phyloP scores from a whole-genome alignment of 1,284 basidiomycete genomes.

The Sanghuangporus baumii region DNA sequence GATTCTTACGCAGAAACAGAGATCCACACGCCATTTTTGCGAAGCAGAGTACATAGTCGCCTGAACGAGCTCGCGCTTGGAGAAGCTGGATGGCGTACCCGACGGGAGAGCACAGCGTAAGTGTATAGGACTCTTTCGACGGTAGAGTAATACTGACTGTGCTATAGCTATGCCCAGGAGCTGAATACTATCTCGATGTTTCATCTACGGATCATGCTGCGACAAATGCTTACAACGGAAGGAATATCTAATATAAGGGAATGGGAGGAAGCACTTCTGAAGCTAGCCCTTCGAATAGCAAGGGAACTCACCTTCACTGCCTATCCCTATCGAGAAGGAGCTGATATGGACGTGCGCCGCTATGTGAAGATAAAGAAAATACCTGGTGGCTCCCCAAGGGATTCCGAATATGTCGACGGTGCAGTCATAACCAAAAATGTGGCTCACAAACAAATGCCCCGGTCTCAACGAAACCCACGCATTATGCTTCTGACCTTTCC shows the following conservation, averaged over 20 bases:
- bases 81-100: conserved; percentile 72
- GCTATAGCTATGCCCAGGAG: conserved; percentile 67
- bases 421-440: conserved; percentile 98
- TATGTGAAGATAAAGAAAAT: conserved; percentile 99
- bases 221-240: conserved; percentile 79
- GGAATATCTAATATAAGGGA: conserved; percentile 71
- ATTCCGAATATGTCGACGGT: conserved; percentile 96
- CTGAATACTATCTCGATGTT: conserved; percentile 81
- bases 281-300: conserved; percentile 75
- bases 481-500: conserved; percentile 97
- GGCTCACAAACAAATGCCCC: conserved; percentile 86
- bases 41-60: conserved; percentile 75
- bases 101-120: conserved; percentile 79
- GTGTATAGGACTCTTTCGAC: conserved; percentile 25
- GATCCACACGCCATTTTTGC: conserved; percentile 64
- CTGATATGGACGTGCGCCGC: conserved; percentile 91
- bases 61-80: conserved; percentile 50
- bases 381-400: conserved; percentile 85
- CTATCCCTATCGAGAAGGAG: conserved; percentile 69
- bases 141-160: background rate
- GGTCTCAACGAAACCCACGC: conserved; percentile 71
- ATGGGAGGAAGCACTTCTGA: conserved; percentile 83
- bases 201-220: conserved; percentile 83
- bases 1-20: conserved; percentile 68
- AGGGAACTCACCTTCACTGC: conserved; percentile 72